phyloP scores from a whole-genome alignment of 2,329 filamentous ascomycete genomes.

The Aspergillus ochraceoroseus region DNA sequence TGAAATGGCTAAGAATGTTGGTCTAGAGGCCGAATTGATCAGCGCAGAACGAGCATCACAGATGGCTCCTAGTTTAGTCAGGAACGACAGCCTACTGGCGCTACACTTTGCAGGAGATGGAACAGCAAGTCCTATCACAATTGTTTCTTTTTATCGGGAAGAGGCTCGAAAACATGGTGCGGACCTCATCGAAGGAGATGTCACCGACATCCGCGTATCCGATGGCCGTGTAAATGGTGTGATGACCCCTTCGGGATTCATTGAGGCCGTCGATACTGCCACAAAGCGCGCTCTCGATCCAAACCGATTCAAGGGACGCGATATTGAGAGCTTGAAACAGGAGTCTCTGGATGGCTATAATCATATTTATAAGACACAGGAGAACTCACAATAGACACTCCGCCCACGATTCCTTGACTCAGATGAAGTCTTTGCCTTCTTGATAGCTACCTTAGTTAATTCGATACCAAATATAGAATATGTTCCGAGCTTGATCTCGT shows the following conservation, averaged over 20 bases:
- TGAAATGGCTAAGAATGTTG: slow-evolving; percentile 20
- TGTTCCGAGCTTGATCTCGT: too few relatives aligned
- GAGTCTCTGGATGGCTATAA: slow-evolving; percentile 30
- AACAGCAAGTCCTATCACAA: slow-evolving; percentile 23
- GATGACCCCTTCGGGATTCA: slow-evolving; percentile 16
- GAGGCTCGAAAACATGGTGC: slow-evolving; percentile 22
- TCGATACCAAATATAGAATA: too few relatives aligned
- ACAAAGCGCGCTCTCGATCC: slow-evolving; percentile 24
- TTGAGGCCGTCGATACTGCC: slow-evolving; percentile 18
- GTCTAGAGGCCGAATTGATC: slow-evolving; percentile 26
- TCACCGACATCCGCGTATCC: slow-evolving; percentile 18
- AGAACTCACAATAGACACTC: slow-evolving; percentile 3
- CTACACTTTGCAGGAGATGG: slow-evolving; percentile 29
- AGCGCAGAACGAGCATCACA: slow-evolving; percentile 20
- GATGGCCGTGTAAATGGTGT: slow-evolving; percentile 19
- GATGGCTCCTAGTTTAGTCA: slow-evolving; percentile 29
- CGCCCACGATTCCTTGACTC: too few relatives aligned
- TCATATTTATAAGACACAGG: slow-evolving; percentile 29
- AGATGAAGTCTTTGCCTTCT: too few relatives aligned
- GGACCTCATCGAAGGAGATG: slow-evolving; percentile 22
- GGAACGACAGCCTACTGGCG: slow-evolving; percentile 18
- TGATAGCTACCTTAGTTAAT: too few relatives aligned
- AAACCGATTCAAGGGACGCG: slow-evolving; percentile 23
- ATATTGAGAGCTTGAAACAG: slow-evolving; percentile 18
- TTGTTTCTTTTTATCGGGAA: slow-evolving; percentile 26